Percentiles rank a stretch among this genome's conserved stretches.
These are phyloP conservation scores for Phytophthora ohioensis DNA, from an alignment of 352 stramenopile species.

Conservation along the genomic window DNA sequence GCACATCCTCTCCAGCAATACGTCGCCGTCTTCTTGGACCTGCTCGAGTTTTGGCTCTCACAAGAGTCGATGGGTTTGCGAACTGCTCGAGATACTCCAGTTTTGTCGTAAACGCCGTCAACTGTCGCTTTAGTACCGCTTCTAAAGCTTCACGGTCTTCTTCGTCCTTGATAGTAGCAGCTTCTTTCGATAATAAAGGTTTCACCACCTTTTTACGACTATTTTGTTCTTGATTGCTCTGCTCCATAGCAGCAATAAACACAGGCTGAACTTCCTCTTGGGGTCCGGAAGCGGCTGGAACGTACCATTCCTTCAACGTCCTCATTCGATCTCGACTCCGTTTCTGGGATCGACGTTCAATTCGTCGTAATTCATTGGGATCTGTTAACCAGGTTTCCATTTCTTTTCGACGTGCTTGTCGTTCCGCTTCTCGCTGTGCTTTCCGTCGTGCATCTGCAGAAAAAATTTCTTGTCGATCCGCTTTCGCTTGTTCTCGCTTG, in stretches of 20 bases:
- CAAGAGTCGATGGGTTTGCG: not conserved
- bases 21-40: slow-evolving; percentile 24
- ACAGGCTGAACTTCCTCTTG: slow-evolving; percentile 53
- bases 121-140: slow-evolving; percentile 21
- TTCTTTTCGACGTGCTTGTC: slow-evolving; percentile 49
- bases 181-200: slow-evolving; percentile 28
- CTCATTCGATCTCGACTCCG: slow-evolving; percentile 53
- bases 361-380: slow-evolving; percentile 39
- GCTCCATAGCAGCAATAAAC: slow-evolving; percentile 39
- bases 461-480: slow-evolving; percentile 51
- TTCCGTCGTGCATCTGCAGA: slow-evolving; percentile 56
- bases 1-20: slow-evolving; percentile 26
- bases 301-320: slow-evolving; percentile 64
- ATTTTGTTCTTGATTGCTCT: slow-evolving; percentile 24
- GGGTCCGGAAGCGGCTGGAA: slow-evolving; percentile 16
- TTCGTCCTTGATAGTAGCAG: slow-evolving; percentile 31
- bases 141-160: slow-evolving; percentile 32
- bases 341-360: slow-evolving; percentile 48
- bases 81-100: slow-evolving; percentile 47
- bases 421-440: slow-evolving; percentile 61
- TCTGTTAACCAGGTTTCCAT: slow-evolving; percentile 68
- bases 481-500: slow-evolving; percentile 55
- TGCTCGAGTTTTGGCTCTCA: slow-evolving; percentile 26
- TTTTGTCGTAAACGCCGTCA: slow-evolving; percentile 44
- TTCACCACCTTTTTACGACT: slow-evolving; percentile 11